Base-by-base conservation (phyloP, 2,329 filamentous ascomycete genomes). In the Pseudopithomyces chartarum region DNA sequence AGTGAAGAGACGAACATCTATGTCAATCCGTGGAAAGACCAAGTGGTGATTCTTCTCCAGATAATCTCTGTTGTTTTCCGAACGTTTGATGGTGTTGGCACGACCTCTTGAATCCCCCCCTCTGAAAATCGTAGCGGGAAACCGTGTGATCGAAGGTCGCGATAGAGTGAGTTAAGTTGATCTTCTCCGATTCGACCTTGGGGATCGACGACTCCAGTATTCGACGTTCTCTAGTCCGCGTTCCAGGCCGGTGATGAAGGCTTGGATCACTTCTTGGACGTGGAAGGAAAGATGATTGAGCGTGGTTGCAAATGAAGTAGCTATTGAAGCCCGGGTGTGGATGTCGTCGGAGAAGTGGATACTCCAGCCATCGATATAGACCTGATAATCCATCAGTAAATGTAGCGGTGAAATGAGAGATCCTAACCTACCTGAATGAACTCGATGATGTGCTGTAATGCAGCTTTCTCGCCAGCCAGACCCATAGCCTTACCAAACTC, bases 261-360 rank as follows among this genome's bases (percentile, higher is more conserved):
- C 47, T 12, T 12, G 8, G 1, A 33, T 15, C 2, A 50, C n/a
- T 2, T 50, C 36, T n/a, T 50, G 47, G 3, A 42, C 8, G 3
- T 7, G 15, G 8, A 32, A 32, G 1, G 22, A 11, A 15, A 46
- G 36, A 2, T 51, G 29, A 2, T 32, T 34, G 0, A 64, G 22
- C 1, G 55, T 36, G 0, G 34, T 33, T 0, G 64, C 60, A 17
- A 67, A 66, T 0, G 54, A 20, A 1, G 15, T 20, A 0, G 63
- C 49, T 1, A 64, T 40, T 0, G 6, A 22, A 1, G 34, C 53
- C 13, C 50, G 29, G 0, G 36, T 48, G 6, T 59, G 33, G 1
- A 48, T 22, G 22, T 58, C 53, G 2, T 33, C 33, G 4, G 1
- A 2, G 5, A 13, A 10, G 26, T 11, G 6, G 12, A 4, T 4